Base-by-base conservation (phyloP, 345 rosid species). In the Trapa incisa region DNA sequence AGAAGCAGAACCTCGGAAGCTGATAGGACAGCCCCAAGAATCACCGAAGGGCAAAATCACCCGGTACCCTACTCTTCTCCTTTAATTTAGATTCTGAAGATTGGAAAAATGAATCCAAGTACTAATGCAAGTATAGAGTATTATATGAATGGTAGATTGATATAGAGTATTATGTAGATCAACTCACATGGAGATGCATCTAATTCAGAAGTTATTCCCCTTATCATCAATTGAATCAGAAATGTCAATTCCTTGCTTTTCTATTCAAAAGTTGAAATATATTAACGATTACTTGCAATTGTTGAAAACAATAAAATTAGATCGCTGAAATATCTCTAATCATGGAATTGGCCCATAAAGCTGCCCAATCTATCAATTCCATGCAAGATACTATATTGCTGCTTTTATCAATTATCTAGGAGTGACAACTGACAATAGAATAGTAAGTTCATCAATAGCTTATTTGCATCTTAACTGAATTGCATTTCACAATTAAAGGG, bases 11-110 rank as follows among this genome's bases (percentile, higher is more conserved):
- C 58, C 47, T 53, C n/a, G 64, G 37, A 48, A 42, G 37, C 47
- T n/a, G 56, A 48, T 9, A 65, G 43, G 35, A 11, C 50, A 42
- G 15, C 57, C 67, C 17, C 45, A 68, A 71, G 61, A 41, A 64
- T 43, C 36, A 33, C n/a, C 43, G 68, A 33, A 43, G 65, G 74
- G 45, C n/a, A 22, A 17, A 35, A 64, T 11, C 1, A 16, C 35
- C 32, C 16, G 63, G 63, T 32, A 12, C 37, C 6, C 22, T 65
- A 47, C 57, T 48, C 65, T 65, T 66, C n/a, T n/a, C n/a, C n/a
- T n/a, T n/a, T n/a, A n/a, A n/a, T n/a, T n/a, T n/a, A n/a, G n/a
- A n/a, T n/a, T n/a, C n/a, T n/a, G n/a, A n/a, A n/a, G n/a, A n/a
- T n/a, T n/a, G n/a, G n/a, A n/a, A n/a, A n/a, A n/a, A n/a, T n/a